Evolutionary conservation across 352 stramenopile species (phyloP).

Genomic region (Pelagophyceae sp.): DNA sequence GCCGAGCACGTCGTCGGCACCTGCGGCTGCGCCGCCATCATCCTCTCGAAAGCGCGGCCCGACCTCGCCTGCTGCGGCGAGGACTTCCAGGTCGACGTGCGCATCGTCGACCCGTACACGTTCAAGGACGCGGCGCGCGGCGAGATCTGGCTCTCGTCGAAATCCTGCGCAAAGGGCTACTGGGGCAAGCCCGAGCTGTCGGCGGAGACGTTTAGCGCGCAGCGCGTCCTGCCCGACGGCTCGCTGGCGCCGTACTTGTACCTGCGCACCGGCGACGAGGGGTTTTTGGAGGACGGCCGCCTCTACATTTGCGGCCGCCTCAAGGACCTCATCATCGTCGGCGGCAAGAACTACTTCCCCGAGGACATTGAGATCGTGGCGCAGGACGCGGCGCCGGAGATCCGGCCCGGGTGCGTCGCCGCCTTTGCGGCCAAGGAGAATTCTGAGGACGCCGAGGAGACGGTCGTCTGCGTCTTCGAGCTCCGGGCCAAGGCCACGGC

Average conservation of each 20-base stretch:
- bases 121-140: conserved; percentile 36
- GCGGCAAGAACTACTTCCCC: conserved; percentile 88
- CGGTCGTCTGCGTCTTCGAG: conserved; percentile 51
- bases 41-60: neutral
- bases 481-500: conserved; percentile 44
- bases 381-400: conserved; percentile 27
- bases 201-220: conserved; percentile 56
- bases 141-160: conserved; percentile 63
- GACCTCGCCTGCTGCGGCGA: conserved; percentile 69
- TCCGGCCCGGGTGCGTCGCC: conserved; percentile 29
- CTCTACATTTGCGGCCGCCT: conserved; percentile 83
- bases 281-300: conserved; percentile 70
- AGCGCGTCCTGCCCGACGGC: conserved; percentile 34
- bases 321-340: conserved; percentile 93
- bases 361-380: conserved; percentile 83
- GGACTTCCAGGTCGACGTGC: conserved; percentile 6
- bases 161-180: conserved; percentile 68
- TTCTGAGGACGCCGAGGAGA: conserved; percentile 34
- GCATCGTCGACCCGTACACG: neutral
- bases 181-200: conserved; percentile 61
- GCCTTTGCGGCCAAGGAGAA: conserved; percentile 23
- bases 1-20: conserved; percentile 76
- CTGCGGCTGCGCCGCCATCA: neutral
- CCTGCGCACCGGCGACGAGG: conserved; percentile 79
- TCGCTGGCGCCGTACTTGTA: conserved; percentile 42